These are phyloP conservation scores for Drechmeria coniospora DNA, from an alignment of 2,329 filamentous ascomycete species.

Conservation along the genomic window DNA sequence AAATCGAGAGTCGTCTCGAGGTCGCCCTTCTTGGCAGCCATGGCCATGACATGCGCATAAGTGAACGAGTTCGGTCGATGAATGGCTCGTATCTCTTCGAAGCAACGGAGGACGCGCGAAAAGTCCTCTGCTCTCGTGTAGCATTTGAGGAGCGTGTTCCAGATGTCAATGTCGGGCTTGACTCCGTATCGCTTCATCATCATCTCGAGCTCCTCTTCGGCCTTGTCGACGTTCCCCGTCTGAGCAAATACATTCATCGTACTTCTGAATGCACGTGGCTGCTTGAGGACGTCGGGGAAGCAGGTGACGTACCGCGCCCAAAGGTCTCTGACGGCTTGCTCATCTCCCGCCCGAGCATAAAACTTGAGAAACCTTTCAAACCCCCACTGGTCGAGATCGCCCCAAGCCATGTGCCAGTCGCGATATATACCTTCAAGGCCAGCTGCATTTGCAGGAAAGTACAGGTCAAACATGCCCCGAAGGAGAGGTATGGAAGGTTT, in stretches of 20 bases:
- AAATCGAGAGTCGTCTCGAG: conserved; percentile 51
- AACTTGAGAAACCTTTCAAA: conserved; percentile 34
- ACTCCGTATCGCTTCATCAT: conserved; percentile 40
- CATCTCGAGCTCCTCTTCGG: conserved; percentile 45
- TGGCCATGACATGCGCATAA: conserved; percentile 58
- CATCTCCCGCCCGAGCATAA: conserved; percentile 31
- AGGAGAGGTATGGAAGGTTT: conserved; percentile 23
- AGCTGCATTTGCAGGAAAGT: conserved; percentile 19
- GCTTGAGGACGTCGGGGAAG: conserved; percentile 18
- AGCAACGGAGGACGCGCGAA: conserved; percentile 46
- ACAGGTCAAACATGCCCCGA: conserved; percentile 28
- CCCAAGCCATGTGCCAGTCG: conserved; percentile 31
- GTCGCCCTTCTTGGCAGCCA: conserved; percentile 59
- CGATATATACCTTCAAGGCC: conserved; percentile 30
- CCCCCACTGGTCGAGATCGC: conserved; percentile 24
- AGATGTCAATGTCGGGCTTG: conserved; percentile 43
- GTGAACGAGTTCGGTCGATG: conserved; percentile 45
- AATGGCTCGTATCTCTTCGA: conserved; percentile 39
- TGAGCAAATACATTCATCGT: conserved; percentile 59
- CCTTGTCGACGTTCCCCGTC: conserved; percentile 45
- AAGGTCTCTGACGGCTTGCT: conserved; percentile 26
- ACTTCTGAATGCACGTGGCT: conserved; percentile 30
- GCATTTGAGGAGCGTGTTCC: conserved; percentile 65
- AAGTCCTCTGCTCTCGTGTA: conserved; percentile 52
- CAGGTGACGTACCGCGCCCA: conserved; percentile 26